Conservation (phyloP, 345 rosid genomes). For the Syzygium aqueum region DNA sequence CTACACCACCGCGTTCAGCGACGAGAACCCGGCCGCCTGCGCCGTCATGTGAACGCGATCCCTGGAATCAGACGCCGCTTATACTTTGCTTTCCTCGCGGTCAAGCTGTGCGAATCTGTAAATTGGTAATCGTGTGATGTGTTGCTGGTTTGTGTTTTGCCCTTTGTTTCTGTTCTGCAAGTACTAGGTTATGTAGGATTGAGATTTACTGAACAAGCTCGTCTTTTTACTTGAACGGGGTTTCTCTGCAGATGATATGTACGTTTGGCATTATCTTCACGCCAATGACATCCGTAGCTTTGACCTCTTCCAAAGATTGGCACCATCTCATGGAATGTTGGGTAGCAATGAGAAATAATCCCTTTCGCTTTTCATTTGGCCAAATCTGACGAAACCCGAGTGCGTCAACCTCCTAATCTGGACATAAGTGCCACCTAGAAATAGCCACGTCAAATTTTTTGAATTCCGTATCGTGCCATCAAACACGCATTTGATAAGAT, state of each 20-base stretch:
- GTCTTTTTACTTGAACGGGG: background rate
- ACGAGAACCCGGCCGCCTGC: constrained; percentile 70
- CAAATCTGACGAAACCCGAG: background rate
- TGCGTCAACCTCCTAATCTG: background rate
- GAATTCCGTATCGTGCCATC: no score
- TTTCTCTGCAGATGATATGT: background rate
- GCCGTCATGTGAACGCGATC: constrained; percentile 44
- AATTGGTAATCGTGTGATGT: background rate
- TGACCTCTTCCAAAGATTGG: background rate
- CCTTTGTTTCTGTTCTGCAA: background rate
- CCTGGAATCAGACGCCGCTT: background rate
- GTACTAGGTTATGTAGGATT: background rate
- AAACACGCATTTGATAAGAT: background rate
- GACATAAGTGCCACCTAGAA: background rate
- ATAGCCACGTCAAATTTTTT: background rate
- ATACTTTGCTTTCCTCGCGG: background rate
- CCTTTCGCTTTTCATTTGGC: background rate
- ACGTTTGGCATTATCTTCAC: background rate
- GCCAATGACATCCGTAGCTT: no score
- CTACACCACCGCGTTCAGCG: constrained; percentile 95
- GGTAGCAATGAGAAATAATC: background rate
- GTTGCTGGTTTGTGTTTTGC: background rate
- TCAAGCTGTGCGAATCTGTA: background rate
- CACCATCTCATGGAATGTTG: background rate
- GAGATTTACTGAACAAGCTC: background rate